Conservation (phyloP, 495 filamentous ascomycete species). For the Copromyces sp. region DNA sequence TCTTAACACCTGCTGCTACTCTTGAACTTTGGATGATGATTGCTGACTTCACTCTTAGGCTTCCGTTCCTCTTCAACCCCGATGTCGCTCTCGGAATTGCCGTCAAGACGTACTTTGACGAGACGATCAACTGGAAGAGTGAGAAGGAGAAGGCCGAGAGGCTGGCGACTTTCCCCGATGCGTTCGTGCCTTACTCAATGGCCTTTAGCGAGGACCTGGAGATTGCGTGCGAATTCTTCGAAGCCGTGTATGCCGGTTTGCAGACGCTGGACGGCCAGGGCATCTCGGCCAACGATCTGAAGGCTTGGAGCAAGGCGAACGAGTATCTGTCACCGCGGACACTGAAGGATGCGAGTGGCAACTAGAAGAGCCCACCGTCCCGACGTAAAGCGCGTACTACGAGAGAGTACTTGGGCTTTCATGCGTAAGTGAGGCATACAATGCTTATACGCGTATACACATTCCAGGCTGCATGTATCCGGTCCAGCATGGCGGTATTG, state of each 20-base stretch:
- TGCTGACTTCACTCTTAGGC: constrained; percentile 41
- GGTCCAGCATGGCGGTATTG: background rate
- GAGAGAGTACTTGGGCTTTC: background rate
- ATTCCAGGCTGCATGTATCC: background rate
- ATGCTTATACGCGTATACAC: background rate
- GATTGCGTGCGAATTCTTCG: constrained; percentile 72
- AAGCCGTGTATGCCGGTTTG: constrained; percentile 63
- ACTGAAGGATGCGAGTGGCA: constrained; percentile 1
- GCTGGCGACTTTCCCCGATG: constrained; percentile 46
- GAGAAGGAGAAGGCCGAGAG: constrained; percentile 50
- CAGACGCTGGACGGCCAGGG: constrained; percentile 50
- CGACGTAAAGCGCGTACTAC: background rate
- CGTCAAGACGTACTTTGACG: constrained; percentile 87
- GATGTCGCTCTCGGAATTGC: constrained; percentile 83
- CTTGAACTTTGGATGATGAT: background rate
- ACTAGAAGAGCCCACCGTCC: background rate
- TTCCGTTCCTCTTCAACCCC: constrained; percentile 78
- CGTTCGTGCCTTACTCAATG: constrained; percentile 62
- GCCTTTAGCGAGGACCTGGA: constrained; percentile 69
- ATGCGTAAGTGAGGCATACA: background rate
- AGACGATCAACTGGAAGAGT: constrained; percentile 52
- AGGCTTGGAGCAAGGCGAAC: constrained; percentile 55
- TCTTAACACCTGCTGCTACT: background rate
- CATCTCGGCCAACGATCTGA: constrained; percentile 45
- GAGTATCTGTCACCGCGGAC: constrained; percentile 42